These are phyloP conservation scores for Fusarium hostae DNA, from an alignment of 2,329 filamentous ascomycete species.

Conservation along the genomic window DNA sequence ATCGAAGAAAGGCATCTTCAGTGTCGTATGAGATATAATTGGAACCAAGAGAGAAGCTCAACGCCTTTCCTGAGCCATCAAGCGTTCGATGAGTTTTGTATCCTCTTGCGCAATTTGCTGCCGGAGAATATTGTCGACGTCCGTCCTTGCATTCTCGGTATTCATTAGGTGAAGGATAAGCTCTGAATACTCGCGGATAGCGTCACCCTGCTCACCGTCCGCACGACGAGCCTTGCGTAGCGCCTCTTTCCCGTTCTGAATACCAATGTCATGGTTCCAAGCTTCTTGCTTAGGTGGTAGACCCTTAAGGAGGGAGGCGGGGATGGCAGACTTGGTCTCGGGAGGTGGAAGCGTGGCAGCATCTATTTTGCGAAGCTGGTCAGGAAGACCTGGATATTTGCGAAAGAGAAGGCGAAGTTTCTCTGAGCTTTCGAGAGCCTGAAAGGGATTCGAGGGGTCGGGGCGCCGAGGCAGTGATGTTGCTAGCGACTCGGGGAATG, in stretches of 20 bases:
- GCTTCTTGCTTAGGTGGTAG: constrained; percentile 51
- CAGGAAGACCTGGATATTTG: constrained; percentile 62
- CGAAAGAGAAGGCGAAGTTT: constrained; percentile 63
- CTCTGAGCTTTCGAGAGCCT: constrained; percentile 61
- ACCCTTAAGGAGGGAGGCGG: constrained; percentile 49
- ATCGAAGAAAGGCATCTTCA: neutral
- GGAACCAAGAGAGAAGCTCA: constrained; percentile 20
- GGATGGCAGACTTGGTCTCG: constrained; percentile 45
- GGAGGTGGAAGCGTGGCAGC: constrained; percentile 61
- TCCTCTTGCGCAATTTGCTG: constrained; percentile 61
- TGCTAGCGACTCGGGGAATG: constrained; percentile 37
- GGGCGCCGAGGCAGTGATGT: constrained; percentile 1
- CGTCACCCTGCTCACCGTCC: constrained; percentile 67
- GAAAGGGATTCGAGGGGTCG: constrained; percentile 58
- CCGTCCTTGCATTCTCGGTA: constrained; percentile 43
- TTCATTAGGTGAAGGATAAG: constrained; percentile 63
- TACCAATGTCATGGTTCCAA: constrained; percentile 70
- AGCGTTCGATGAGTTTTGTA: constrained; percentile 59
- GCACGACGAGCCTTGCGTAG: constrained; percentile 62
- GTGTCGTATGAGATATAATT: neutral
- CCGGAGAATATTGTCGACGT: constrained; percentile 54
- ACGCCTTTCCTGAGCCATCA: constrained; percentile 59
- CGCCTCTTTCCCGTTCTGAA: constrained; percentile 65
- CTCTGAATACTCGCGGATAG: constrained; percentile 69
- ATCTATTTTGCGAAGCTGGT: constrained; percentile 61